These are phyloP conservation scores for Fraxinus nigra DNA, from an alignment of 305 asterid species.

Conservation along the genomic window DNA sequence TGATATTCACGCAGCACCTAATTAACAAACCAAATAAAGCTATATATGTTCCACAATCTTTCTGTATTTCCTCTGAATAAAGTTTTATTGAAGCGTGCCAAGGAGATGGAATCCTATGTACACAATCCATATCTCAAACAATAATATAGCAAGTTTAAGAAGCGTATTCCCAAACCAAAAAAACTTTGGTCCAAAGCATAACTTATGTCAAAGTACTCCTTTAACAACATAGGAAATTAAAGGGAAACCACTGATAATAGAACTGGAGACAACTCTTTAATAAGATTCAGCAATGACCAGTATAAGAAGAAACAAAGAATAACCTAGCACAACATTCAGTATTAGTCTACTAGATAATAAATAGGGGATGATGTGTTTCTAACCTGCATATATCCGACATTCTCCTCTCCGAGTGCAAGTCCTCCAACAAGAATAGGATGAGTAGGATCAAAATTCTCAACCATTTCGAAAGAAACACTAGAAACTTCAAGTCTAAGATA, in stretches of 20 bases:
- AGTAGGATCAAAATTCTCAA: constrained; percentile 85
- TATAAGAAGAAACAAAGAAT: not conserved
- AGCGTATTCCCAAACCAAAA: not conserved
- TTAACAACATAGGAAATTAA: not conserved
- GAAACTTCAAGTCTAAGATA: constrained; percentile 85
- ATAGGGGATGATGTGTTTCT: constrained; percentile 19
- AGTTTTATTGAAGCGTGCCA: not conserved
- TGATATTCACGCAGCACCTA: not conserved
- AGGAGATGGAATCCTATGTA: not conserved
- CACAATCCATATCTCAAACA: not conserved
- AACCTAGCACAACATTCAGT: not conserved
- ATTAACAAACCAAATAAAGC: not conserved
- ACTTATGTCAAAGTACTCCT: not conserved
- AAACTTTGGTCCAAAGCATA: not conserved
- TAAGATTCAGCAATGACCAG: not conserved
- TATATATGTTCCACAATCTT: not conserved
- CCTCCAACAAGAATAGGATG: constrained; percentile 95
- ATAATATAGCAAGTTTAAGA: not conserved
- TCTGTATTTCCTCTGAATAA: not conserved
- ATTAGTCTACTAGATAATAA: not conserved
- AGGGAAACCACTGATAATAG: not conserved
- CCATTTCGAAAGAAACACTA: constrained; percentile 88
- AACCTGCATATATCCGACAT: constrained; percentile 97
- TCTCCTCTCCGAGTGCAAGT: constrained; percentile 83
- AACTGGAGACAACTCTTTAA: not conserved